Evolutionary conservation across 768 basidiomycete genomes (phyloP).

Genomic region (Crepidotus variabilis): DNA sequence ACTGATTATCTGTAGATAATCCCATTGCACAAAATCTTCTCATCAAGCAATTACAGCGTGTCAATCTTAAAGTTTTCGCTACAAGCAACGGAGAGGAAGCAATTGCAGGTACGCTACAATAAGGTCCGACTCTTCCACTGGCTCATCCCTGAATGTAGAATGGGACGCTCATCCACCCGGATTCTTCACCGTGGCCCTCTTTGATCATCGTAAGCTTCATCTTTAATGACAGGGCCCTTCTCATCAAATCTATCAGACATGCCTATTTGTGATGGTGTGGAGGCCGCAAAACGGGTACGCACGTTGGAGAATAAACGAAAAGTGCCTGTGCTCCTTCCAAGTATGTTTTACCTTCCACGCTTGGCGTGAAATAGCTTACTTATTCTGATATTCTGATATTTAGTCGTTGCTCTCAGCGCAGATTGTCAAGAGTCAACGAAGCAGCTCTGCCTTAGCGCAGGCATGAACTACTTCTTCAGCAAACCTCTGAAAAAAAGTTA

Average conservation of each 20-base stretch:
- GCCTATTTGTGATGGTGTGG: conserved; percentile 77
- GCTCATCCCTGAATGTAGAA: conserved; percentile 31
- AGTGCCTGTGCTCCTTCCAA: conserved; percentile 45
- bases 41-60: conserved; percentile 62
- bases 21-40: conserved; percentile 65
- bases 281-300: conserved; percentile 64
- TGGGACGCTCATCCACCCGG: conserved; percentile 69
- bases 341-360: conserved; percentile 31
- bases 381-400: neutral
- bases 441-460: conserved; percentile 70
- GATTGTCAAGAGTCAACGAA: conserved; percentile 78
- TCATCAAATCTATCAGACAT: conserved; percentile 44
- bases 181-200: conserved; percentile 65
- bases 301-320: conserved; percentile 56
- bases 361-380: neutral
- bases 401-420: conserved; percentile 71
- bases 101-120: conserved; percentile 37
- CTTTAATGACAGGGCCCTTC: neutral
- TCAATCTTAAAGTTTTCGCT: conserved; percentile 55
- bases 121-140: neutral
- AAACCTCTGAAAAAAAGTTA: conserved; percentile 65
- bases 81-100: conserved; percentile 71
- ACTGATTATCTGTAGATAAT: conserved; percentile 46
- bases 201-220: conserved; percentile 62
- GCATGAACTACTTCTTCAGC: conserved; percentile 75